Evolutionary conservation across 441 rosid genomes (phyloP), one percentile per base, ranked within the genome.

Genomic region (Isatis lusitanica): DNA sequence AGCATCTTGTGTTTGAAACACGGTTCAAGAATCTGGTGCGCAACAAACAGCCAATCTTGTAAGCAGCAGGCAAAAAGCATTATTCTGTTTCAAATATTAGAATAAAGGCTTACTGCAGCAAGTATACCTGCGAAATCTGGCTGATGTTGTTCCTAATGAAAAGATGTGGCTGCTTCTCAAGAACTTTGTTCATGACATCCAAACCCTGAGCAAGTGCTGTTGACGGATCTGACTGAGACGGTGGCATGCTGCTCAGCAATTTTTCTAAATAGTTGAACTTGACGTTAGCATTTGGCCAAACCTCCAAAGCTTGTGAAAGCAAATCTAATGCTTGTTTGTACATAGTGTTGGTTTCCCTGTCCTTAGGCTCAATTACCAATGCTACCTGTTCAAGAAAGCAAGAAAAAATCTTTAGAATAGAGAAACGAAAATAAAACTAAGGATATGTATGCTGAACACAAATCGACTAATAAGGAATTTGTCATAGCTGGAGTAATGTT

Each of bases 171-270:
- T 96, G 99, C 84, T 93, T 93, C 85, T 96, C 98, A 78, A 96
- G 86, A 78, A 96, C 94, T 74, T 92, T 96, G 86, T 96, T 96
- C 99, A 96, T 93, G 78, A 96, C 98, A 78, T 96, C 99, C 88
- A 93, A 90, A 69, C 98, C 98, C 81, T 96, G 97, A 47, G 97
- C 94, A 83, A 93, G 98, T 68, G 96, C 91, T 42, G 96, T 90
- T 24, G 99, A 86, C 70, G 99, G 99, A 76, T 96, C 98, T 7
- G 98, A 86, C 84, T 95, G 98, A 62, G 98, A 89, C 75, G 98
- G 96, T 70, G 93, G 99, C 74, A 90, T 85, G 69, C 92, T 89
- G 84, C 89, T 86, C 50, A 96, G 83, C 55, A 96, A 85, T 83
- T 94, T 93, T 77, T 96, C 99, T 43, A 94, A 81, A 81, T 93